phyloP scores from a whole-genome alignment of 1,139 yeast genomes.

The Suhomyces yuchorum region DNA sequence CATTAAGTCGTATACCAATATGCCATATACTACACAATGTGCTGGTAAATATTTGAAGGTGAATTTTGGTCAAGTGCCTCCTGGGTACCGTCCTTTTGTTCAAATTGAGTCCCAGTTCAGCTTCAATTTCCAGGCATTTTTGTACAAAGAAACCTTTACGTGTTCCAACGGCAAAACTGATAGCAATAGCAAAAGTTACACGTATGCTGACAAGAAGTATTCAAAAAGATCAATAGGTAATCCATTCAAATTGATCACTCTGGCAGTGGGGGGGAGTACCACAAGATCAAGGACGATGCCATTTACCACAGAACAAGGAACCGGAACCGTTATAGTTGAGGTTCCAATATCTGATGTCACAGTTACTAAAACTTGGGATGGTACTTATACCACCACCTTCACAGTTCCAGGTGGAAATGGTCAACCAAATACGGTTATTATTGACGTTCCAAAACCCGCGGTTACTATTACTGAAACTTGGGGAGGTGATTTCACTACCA shows the following conservation, averaged over 20 bases:
- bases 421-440: neutral
- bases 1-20: neutral
- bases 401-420: neutral
- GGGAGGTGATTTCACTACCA: neutral
- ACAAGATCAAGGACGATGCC: neutral
- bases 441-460: neutral
- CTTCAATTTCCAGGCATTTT: no score
- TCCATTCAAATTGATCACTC: neutral
- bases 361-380: neutral
- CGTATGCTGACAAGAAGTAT: neutral
- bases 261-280: neutral
- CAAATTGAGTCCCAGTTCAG: neutral
- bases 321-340: neutral
- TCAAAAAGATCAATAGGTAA: neutral
- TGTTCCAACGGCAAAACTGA: neutral
- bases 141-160: neutral
- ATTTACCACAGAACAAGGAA: neutral
- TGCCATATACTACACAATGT: neutral
- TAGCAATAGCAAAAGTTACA: no score
- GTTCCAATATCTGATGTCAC: neutral
- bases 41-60: neutral
- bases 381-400: neutral
- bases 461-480: neutral
- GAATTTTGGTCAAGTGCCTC: neutral
- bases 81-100: neutral